Evolutionary conservation across 1,284 basidiomycete genomes (phyloP).

Genomic region (Entoloma clypeatum): DNA sequence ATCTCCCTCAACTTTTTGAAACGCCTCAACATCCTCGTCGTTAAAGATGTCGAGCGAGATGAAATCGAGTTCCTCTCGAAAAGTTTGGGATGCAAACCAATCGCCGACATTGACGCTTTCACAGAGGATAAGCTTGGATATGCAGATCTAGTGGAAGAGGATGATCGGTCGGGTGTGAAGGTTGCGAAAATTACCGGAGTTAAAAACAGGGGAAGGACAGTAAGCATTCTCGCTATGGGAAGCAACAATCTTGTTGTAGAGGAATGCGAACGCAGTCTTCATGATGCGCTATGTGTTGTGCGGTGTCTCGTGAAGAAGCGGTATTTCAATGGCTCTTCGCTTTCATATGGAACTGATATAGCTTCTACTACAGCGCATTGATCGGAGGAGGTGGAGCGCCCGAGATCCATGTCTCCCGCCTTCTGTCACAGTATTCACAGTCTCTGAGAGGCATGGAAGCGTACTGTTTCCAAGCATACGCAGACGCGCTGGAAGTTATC

Average conservation of each 20-base stretch:
- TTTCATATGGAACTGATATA: constrained; percentile 3
- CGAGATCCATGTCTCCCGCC: constrained; percentile 96
- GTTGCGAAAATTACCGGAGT: constrained; percentile 95
- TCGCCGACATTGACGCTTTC: constrained; percentile 97
- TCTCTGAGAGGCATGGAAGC: constrained; percentile 98
- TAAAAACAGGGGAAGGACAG: constrained; percentile 93
- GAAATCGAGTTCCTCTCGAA: constrained; percentile 98
- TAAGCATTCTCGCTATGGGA: constrained; percentile 95
- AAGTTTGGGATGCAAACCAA: constrained; percentile 92
- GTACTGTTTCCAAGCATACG: constrained; percentile 98
- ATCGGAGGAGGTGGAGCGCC: constrained; percentile 98
- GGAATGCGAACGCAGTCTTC: constrained; percentile 95
- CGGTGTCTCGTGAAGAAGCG: constrained; percentile 98
- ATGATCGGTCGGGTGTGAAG: constrained; percentile 80
- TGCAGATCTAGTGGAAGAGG: constrained; percentile 95
- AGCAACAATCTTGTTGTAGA: constrained; percentile 93
- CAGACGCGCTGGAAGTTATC: constrained; percentile 97
- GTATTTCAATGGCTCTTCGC: constrained; percentile 41
- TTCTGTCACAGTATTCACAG: constrained; percentile 89
- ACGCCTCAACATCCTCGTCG: constrained; percentile 94
- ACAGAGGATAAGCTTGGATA: constrained; percentile 98
- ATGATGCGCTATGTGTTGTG: constrained; percentile 98
- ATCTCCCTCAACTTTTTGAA: constrained; percentile 98
- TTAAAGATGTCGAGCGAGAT: constrained; percentile 98
- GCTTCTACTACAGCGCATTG: constrained; percentile 61